Evolutionary conservation across 805 yeast species (phyloP).

Genomic region (Yarrowia alimentaria): DNA sequence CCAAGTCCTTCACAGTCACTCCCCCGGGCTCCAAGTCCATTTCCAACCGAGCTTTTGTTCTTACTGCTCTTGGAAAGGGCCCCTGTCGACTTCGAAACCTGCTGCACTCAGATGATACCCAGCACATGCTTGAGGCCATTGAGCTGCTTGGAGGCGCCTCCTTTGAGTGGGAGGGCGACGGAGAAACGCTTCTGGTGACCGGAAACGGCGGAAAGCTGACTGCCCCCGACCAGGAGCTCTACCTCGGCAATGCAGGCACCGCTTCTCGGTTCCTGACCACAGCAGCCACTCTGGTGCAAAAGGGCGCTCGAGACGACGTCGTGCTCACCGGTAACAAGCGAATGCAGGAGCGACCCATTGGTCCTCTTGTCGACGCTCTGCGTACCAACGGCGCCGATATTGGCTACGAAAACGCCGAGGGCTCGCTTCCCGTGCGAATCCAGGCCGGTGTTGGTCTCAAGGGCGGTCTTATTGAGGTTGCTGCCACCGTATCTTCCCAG

Average conservation of each 20-base stretch:
- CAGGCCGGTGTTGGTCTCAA: slow-evolving; percentile 65
- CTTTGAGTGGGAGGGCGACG: slow-evolving; percentile 79
- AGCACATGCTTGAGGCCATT: slow-evolving; percentile 89
- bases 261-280: slow-evolving; percentile 94
- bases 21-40: slow-evolving; percentile 99
- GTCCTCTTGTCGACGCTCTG: slow-evolving; percentile 91
- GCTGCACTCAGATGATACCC: slow-evolving; percentile 94
- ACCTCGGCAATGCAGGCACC: slow-evolving; percentile 96
- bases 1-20: slow-evolving; percentile 47
- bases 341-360: slow-evolving; percentile 97
- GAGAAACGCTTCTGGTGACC: slow-evolving; percentile 79
- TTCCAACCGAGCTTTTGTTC: slow-evolving; percentile 87
- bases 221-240: slow-evolving; percentile 66
- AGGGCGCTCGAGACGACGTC: slow-evolving; percentile 46
- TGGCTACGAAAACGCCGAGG: slow-evolving; percentile 66
- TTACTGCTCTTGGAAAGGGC: slow-evolving; percentile 90
- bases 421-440: slow-evolving; percentile 82
- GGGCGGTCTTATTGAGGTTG: slow-evolving; percentile 91
- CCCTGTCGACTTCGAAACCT: slow-evolving; percentile 78
- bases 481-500: slow-evolving; percentile 96
- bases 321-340: slow-evolving; percentile 89
- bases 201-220: slow-evolving; percentile 73
- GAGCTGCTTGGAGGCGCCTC: slow-evolving; percentile 75
- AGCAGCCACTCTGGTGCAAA: slow-evolving; percentile 78
- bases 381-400: slow-evolving; percentile 73